Evolutionary conservation across 306 rosid species (phyloP), one percentile per base, ranked within the genome.

Genomic region (Carpinus viminea): DNA sequence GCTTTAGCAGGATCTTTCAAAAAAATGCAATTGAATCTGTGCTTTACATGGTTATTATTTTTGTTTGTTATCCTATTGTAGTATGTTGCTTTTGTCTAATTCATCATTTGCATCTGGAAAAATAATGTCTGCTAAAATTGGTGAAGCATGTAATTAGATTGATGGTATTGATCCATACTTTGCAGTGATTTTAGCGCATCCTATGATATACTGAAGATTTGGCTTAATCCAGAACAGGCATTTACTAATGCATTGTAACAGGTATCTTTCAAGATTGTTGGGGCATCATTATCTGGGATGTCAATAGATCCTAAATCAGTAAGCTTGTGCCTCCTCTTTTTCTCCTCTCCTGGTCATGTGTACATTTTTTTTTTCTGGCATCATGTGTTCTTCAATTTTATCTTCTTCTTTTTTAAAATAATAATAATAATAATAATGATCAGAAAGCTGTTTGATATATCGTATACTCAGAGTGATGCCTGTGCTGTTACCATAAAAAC

Each of bases 271-370:
- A 95, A 88, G 89, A 82, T 95, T 79, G 88, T 68, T 53, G 98
- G 98, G 77, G 96, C 94, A 71, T 90, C 99, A n/a, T 71, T 89
- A 74, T 92, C 99, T 81, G 96, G 98, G 84, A 83, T 93, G 78
- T 65, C 87, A 31, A 62, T 89, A 71, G 96, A 93, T 85, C 83
- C 96, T n/a, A 90, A 88, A 93, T 84, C 95, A 79, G 99, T 95
- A 86, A 95, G 98, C 86, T 45, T 78, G 62, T 20, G 68, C 12
- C 72, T 52, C 74, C 68, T 21, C 48, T 83, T 24, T 53, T 81
- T 76, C 7, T 28, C 70, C 66, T 69, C 53, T 11, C 45, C 68
- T 55, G n/a, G 47, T 69, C 12, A 34, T 55, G 7, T 41, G 8
- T 41, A 4, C 45, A 4, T 41, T 36, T 66, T 57, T 71, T 78